Conservation (phyloP, 257 asterid genomes). For the Knoxia roxburghii region DNA sequence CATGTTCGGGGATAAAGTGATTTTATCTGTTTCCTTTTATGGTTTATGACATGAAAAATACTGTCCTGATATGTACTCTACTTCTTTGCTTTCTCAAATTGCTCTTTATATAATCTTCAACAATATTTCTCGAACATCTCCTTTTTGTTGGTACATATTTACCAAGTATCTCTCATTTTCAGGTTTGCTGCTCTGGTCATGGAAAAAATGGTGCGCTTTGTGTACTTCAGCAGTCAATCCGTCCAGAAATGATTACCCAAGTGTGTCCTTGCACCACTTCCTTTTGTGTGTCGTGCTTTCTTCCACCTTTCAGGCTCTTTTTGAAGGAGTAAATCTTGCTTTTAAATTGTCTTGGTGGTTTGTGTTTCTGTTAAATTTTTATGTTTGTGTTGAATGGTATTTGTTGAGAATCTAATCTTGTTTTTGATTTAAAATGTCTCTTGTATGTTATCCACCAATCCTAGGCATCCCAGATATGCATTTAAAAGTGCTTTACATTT, state of each 20-base stretch:
- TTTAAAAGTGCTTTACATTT: not conserved
- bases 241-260: constrained; percentile 94
- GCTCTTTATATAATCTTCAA: not conserved
- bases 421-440: not conserved
- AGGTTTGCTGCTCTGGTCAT: constrained; percentile 99
- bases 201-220: constrained; percentile 94
- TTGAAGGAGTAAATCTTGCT: not conserved
- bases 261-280: constrained; percentile 35
- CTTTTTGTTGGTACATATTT: not conserved
- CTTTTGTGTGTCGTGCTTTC: constrained; percentile 9
- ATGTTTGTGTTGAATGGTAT: not conserved
- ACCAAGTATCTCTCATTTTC: constrained; percentile 17
- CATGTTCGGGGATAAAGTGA: not conserved
- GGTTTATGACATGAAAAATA: constrained; percentile 1
- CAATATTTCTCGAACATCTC: not conserved
- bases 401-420: not conserved
- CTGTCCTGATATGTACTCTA: not conserved
- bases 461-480: not conserved
- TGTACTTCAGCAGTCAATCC: constrained; percentile 89
- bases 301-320: not conserved
- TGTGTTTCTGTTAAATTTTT: not conserved
- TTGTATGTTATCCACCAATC: not conserved
- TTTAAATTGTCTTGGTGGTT: not conserved
- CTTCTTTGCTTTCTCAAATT: not conserved
- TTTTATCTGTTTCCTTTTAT: constrained; percentile 10